Evolutionary conservation across 2,329 filamentous ascomycete species (phyloP).

Genomic region (Pseudocercospora crystallina): DNA sequence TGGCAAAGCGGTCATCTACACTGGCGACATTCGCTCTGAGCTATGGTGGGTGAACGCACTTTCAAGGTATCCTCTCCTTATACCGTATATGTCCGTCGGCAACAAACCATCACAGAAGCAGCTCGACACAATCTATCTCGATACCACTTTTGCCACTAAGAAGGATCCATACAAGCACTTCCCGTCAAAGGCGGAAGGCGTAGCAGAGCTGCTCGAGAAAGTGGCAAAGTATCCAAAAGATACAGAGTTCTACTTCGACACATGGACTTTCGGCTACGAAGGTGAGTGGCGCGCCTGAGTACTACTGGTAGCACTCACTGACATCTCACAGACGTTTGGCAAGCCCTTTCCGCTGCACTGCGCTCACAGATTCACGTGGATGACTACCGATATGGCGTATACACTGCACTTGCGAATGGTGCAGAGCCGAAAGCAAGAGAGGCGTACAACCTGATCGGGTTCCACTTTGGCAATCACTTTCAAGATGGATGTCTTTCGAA

Average conservation of each 20-base stretch:
- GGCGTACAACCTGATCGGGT: conserved; percentile 69
- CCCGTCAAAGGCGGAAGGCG: conserved; percentile 69
- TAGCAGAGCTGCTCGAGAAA: conserved; percentile 70
- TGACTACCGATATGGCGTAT: conserved; percentile 73
- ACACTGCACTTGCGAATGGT: conserved; percentile 56
- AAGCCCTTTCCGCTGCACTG: conserved; percentile 71
- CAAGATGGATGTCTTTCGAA: conserved; percentile 71
- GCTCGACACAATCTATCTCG: conserved; percentile 82
- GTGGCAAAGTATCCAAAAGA: conserved; percentile 67
- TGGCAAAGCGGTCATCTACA: conserved; percentile 76
- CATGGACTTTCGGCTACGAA: conserved; percentile 93
- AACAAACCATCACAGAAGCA: conserved; percentile 58
- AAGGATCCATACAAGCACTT: conserved; percentile 53
- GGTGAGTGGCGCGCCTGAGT: conserved; percentile 66
- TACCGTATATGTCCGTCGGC: conserved; percentile 60
- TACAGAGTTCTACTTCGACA: conserved; percentile 78
- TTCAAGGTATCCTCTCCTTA: conserved; percentile 66
- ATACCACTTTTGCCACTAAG: conserved; percentile 72
- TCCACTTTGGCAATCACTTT: conserved; percentile 68
- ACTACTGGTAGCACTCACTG: no score
- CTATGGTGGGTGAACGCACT: conserved; percentile 80
- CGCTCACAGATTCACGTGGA: conserved; percentile 77
- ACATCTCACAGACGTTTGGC: conserved; percentile 14
- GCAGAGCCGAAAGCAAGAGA: conserved; percentile 51
- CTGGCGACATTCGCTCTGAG: conserved; percentile 84